Conservation (phyloP, 495 filamentous ascomycete species). For the Massariosphaeria phaeospora region DNA sequence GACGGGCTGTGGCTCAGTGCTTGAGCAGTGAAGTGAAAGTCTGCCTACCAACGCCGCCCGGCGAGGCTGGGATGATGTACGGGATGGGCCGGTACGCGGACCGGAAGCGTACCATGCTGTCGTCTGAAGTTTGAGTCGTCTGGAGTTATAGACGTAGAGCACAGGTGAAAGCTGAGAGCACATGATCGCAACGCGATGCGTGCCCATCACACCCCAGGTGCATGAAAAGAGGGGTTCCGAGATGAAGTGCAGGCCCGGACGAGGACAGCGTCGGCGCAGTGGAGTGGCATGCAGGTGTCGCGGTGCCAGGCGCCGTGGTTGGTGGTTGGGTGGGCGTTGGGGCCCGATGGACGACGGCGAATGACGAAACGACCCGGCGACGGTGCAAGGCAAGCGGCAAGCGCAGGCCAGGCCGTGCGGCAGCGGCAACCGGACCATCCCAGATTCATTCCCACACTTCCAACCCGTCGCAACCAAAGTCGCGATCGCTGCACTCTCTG, state of each 20-base stretch:
- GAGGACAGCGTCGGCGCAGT: not conserved
- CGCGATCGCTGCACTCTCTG: not conserved
- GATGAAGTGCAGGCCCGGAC: not conserved
- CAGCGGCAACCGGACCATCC: not conserved
- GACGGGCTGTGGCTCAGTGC: no score
- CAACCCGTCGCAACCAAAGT: no score
- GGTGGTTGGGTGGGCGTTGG: not conserved
- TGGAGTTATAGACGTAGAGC: no score
- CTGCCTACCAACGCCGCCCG: no score
- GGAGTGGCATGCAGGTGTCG: constrained; percentile 2
- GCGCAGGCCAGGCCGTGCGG: not conserved
- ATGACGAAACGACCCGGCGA: constrained; percentile 2
- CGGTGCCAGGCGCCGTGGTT: not conserved
- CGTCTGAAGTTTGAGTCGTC: no score
- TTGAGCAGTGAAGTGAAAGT: no score
- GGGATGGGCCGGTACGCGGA: no score
- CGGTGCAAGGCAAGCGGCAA: no score
- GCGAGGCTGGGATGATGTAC: no score
- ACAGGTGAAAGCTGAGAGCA: constrained; percentile 5
- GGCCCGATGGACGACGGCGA: not conserved
- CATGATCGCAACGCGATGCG: constrained; percentile 13
- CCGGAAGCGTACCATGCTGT: no score
- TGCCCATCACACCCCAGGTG: constrained; percentile 14
- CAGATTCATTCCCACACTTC: no score
- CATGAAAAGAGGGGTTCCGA: constrained; percentile 10